Evolutionary conservation across 495 filamentous ascomycete species (phyloP), one percentile per base, ranked within the genome.

Genomic region (Glarea lozoyensis): DNA sequence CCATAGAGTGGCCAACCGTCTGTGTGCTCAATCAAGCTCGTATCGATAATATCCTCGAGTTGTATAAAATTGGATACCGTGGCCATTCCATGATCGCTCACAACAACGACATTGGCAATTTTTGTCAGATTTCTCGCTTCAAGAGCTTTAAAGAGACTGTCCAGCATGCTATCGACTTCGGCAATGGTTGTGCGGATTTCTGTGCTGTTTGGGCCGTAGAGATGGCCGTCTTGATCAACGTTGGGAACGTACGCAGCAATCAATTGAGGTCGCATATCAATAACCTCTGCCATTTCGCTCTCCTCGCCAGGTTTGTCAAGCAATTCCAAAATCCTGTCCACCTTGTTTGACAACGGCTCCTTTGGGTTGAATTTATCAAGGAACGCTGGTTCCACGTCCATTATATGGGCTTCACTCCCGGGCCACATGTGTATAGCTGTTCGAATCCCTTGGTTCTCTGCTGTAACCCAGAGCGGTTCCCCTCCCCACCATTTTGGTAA

Each of bases 341-440:
- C 79, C 63, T 97, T 98, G 13, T 69, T 71, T 0, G 75, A 58
- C 2, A 97, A 69, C 10, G 62, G 53, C 57, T 96, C 89, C 1
- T 79, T 72, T 3, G 76, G 78, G 49, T 96, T 94, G 59, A 69
- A 98, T 47, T 78, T 79, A 60, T 98, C 92, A 29, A 95, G 54
- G 58, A 80, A 85, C 5, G 70, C 76, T 1, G 87, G 86, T 32
- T 87, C 80, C 23, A 76, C 61, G 9, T 64, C 67, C 18, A 74
- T 66, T 48, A 86, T 73, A 50, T 85, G 79, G 1, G 86, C 88
- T 60, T 97, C 93, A 15, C 82, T 89, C 2, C 93, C 92, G 0
- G 93, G 92, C 92, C 92, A 99, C 92, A 99, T 99, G 57, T 97
- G 93, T 20, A 97, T 79, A 12, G 86, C 93, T 21, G 76, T 77